phyloP scores from a whole-genome alignment of 2,329 filamentous ascomycete genomes.

The Monosporascus ibericus region DNA sequence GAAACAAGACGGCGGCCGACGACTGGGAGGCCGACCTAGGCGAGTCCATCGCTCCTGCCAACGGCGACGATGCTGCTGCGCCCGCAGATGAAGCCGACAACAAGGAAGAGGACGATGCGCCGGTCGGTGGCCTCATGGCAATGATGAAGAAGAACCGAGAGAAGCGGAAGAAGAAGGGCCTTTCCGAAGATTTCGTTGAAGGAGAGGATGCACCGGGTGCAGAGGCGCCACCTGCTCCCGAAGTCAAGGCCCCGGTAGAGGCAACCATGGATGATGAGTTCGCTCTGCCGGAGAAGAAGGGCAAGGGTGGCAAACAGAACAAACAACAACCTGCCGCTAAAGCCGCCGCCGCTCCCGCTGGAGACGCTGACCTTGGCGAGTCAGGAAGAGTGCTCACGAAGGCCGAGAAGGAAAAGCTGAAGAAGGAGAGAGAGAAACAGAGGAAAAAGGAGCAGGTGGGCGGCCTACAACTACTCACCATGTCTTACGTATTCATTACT shows the following conservation, averaged over 20 bases:
- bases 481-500: constrained; percentile 1
- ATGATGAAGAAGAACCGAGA: constrained; percentile 75
- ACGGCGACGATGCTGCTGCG: constrained; percentile 42
- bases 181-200: constrained; percentile 65
- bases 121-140: constrained; percentile 67
- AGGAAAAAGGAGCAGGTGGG: constrained; percentile 92
- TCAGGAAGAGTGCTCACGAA: constrained; percentile 79
- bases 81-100: constrained; percentile 43
- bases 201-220: constrained; percentile 52
- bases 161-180: constrained; percentile 87
- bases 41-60: constrained; percentile 62
- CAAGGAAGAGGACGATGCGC: constrained; percentile 48
- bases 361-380: constrained; percentile 45
- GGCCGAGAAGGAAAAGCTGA: constrained; percentile 96
- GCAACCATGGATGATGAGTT: constrained; percentile 82
- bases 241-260: constrained; percentile 70
- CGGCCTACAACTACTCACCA: neutral
- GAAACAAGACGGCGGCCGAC: constrained; percentile 74
- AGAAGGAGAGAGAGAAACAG: constrained; percentile 98
- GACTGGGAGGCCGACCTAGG: constrained; percentile 95
- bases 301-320: constrained; percentile 50
- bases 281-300: constrained; percentile 70
- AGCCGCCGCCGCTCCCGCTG: constrained; percentile 35
- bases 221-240: constrained; percentile 41
- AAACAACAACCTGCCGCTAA: constrained; percentile 39